Evolutionary conservation across 2,329 filamentous ascomycete genomes (phyloP).

Genomic region (Stagonosporopsis chrysanthemi): DNA sequence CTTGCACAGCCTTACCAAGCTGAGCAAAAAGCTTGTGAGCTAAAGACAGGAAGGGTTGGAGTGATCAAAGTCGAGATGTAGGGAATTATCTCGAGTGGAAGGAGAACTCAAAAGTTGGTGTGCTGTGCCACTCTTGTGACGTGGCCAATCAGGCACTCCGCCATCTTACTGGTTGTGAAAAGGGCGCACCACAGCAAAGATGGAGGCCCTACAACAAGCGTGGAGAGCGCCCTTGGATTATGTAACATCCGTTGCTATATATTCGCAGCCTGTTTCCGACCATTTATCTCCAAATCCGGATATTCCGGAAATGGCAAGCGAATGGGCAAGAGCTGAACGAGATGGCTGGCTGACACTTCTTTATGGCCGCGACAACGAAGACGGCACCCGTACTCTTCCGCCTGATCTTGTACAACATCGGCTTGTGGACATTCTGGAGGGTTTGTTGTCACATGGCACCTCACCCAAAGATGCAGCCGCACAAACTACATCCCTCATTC

Average conservation of each 20-base stretch:
- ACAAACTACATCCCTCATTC: neutral
- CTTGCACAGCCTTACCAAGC: too few species aligned
- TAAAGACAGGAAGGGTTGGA: too few species aligned
- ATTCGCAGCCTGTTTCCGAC: neutral
- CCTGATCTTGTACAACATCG: neutral
- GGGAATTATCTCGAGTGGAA: too few species aligned
- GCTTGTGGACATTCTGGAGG: neutral
- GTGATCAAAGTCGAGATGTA: too few species aligned
- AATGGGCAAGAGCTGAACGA: neutral
- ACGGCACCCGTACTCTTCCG: neutral
- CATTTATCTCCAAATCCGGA: neutral
- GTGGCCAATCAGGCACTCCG: neutral
- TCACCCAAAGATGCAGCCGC: neutral
- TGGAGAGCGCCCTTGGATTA: neutral
- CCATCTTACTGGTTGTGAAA: neutral
- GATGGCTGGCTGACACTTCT: slow-evolving; percentile 3
- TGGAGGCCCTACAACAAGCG: neutral
- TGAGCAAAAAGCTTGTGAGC: too few species aligned
- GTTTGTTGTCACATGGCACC: neutral
- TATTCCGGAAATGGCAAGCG: neutral
- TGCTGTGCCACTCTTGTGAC: neutral
- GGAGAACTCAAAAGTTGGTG: neutral
- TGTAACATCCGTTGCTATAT: neutral
- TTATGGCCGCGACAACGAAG: neutral
- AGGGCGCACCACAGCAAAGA: neutral